phyloP scores from a whole-genome alignment of 345 rosid species.

The Brassica cretica region DNA sequence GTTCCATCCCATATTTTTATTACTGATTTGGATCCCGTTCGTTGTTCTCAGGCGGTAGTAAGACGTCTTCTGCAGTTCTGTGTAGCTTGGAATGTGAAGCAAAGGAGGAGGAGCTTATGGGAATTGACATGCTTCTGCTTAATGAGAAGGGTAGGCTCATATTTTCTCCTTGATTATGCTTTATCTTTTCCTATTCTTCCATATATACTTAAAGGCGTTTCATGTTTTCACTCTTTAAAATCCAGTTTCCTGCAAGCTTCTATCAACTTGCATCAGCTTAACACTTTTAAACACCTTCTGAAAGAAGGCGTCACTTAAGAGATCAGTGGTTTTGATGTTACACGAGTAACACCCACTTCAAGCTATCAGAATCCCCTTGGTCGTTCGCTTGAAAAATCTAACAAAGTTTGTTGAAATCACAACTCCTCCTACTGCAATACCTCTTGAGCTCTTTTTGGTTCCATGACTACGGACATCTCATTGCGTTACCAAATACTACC shows the following conservation, averaged over 20 bases:
- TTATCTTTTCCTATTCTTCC: no score
- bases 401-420: not conserved
- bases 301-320: not conserved
- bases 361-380: not conserved
- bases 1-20: no score
- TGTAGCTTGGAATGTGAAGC: not conserved
- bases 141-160: not conserved
- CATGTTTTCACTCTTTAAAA: not conserved
- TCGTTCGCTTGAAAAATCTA: not conserved
- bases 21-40: no score
- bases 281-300: not conserved
- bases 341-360: not conserved
- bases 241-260: not conserved
- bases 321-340: not conserved
- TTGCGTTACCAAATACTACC: not conserved
- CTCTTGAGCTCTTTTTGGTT: not conserved
- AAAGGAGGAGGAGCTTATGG: not conserved
- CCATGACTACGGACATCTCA: not conserved
- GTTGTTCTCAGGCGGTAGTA: not conserved
- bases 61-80: not conserved
- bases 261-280: no score
- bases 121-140: not conserved
- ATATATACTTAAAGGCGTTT: not conserved
- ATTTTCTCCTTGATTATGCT: not conserved
- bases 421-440: not conserved